These are phyloP conservation scores for Xylaria polymorpha DNA, from an alignment of 2,329 filamentous ascomycete genomes.

Conservation along the genomic window DNA sequence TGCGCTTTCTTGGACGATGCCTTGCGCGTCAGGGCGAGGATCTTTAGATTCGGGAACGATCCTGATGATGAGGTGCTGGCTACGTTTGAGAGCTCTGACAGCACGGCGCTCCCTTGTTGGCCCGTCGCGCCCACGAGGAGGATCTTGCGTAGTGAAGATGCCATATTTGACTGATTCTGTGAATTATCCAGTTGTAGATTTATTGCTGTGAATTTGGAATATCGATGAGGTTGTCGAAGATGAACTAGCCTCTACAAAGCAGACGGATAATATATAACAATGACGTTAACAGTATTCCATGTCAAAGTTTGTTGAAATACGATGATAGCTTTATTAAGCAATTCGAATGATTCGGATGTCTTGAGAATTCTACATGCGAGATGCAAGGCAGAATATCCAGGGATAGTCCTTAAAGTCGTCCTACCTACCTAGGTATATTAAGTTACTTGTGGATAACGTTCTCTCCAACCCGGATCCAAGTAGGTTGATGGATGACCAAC, in stretches of 20 bases:
- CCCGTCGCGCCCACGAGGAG: conserved; percentile 55
- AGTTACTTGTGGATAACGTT: conserved; percentile 6
- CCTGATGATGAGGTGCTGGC: conserved; percentile 38
- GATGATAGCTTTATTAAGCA: background rate
- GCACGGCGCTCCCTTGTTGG: conserved; percentile 51
- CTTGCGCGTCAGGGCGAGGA: conserved; percentile 51
- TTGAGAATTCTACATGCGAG: background rate
- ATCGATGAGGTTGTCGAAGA: background rate
- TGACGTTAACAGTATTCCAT: background rate
- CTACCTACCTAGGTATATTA: no score
- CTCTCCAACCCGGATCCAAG: background rate
- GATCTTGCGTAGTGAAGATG: conserved; percentile 40
- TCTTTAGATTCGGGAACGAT: conserved; percentile 40
- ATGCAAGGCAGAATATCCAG: background rate
- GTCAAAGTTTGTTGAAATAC: background rate
- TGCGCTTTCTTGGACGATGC: conserved; percentile 50
- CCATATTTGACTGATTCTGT: conserved; percentile 31
- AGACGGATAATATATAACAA: background rate
- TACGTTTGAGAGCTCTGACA: conserved; percentile 44
- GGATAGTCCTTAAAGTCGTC: background rate
- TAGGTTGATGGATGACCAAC: conserved; percentile 15
- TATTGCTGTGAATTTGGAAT: background rate
- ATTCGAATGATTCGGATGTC: background rate
- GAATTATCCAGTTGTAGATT: background rate
- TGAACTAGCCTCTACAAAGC: background rate